Percentiles rank a stretch among this genome's conserved stretches.
Conservation (phyloP, 352 stramenopile genomes). For the Phytophthora foliorum region DNA sequence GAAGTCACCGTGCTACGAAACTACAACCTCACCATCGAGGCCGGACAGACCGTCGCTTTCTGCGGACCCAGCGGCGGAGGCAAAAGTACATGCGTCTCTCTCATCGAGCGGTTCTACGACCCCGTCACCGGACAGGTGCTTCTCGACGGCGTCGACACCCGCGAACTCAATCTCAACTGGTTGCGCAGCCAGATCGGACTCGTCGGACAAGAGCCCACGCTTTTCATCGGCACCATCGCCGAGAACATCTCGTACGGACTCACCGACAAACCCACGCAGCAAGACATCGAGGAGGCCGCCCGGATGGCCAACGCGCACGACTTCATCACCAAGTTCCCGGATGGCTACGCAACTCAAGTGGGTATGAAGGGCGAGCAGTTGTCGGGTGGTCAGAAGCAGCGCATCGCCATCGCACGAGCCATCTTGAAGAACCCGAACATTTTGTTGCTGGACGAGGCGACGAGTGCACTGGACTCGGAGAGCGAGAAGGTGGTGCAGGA, state of each 20-base stretch:
- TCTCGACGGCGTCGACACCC: constrained; percentile 81
- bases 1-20: constrained; percentile 74
- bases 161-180: constrained; percentile 69
- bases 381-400: constrained; percentile 74
- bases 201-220: constrained; percentile 64
- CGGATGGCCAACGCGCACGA: constrained; percentile 93
- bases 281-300: constrained; percentile 87
- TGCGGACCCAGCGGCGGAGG: constrained; percentile 55
- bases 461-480: constrained; percentile 85
- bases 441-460: constrained; percentile 94
- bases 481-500: constrained; percentile 88
- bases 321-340: constrained; percentile 92
- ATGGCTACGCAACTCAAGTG: constrained; percentile 94
- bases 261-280: constrained; percentile 34
- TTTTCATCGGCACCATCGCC: constrained; percentile 68
- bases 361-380: constrained; percentile 93
- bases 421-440: constrained; percentile 90
- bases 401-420: constrained; percentile 94
- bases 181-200: constrained; percentile 67
- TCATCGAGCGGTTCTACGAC: constrained; percentile 81
- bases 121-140: constrained; percentile 56
- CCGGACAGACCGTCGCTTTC: constrained; percentile 68
- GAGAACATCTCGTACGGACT: constrained; percentile 69
- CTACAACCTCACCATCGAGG: constrained; percentile 85
- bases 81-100: constrained; percentile 54